Conservation (phyloP, 257 asterid species). For the Verbena officinalis region DNA sequence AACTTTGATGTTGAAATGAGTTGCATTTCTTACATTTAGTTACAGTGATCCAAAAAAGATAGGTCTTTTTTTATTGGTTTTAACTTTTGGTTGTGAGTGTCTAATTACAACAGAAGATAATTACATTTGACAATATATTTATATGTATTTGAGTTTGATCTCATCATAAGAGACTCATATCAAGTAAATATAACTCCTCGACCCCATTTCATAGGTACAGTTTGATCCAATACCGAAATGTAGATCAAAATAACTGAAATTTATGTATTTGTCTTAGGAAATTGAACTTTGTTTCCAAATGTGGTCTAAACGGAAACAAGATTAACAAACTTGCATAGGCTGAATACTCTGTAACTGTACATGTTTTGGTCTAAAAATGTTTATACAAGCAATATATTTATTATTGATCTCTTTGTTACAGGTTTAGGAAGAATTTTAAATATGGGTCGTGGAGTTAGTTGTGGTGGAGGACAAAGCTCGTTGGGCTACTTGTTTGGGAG, state of each 20-base stretch:
- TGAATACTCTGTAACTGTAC: no score
- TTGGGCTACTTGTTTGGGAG: constrained; percentile 54
- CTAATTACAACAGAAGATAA: neutral
- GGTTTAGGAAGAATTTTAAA: constrained; percentile 11
- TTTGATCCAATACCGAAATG: neutral
- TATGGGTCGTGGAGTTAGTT: constrained; percentile 61
- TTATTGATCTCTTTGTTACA: neutral
- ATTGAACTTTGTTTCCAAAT: no score
- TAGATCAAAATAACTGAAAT: neutral
- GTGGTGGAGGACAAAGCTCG: constrained; percentile 59
- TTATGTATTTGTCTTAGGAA: no score
- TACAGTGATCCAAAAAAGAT: neutral
- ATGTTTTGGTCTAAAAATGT: neutral
- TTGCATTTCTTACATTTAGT: neutral
- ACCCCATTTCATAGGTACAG: neutral
- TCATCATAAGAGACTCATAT: neutral
- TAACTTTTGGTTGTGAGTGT: neutral
- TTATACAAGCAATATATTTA: neutral
- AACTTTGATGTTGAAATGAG: constrained; percentile 3
- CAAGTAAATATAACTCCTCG: neutral
- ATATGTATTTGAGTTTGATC: constrained; percentile 3
- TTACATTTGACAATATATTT: neutral
- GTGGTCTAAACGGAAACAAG: no score
- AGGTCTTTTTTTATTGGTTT: neutral
- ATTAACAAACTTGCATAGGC: no score